Percentiles rank a stretch among this genome's conserved stretches.
phyloP scores from a whole-genome alignment of 768 basidiomycete genomes.

The Mycena indigotica region DNA sequence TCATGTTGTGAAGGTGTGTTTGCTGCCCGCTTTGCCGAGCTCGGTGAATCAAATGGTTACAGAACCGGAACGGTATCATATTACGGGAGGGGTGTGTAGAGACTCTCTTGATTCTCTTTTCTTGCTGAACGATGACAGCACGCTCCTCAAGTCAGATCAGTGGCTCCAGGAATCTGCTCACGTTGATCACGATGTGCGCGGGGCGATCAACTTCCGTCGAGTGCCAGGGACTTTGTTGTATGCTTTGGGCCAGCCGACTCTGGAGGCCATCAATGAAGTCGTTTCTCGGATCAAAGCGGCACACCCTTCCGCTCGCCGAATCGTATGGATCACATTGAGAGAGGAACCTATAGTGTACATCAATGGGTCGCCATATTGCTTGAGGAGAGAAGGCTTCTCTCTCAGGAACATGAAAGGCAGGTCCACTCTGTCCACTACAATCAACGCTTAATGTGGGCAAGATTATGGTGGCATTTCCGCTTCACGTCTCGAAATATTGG shows the following conservation, averaged over 20 bases:
- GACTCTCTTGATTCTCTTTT: background rate
- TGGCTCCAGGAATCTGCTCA: slow-evolving; percentile 78
- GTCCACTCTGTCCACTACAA: background rate
- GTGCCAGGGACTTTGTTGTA: slow-evolving; percentile 82
- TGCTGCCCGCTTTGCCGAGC: background rate
- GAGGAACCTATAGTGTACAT: slow-evolving; percentile 92
- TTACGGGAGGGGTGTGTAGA: slow-evolving; percentile 72
- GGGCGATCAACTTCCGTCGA: slow-evolving; percentile 94
- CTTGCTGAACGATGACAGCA: slow-evolving; percentile 43
- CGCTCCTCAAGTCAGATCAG: slow-evolving; percentile 89
- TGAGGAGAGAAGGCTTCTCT: slow-evolving; percentile 82
- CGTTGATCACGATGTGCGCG: slow-evolving; percentile 72
- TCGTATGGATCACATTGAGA: slow-evolving; percentile 92
- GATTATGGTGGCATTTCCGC: slow-evolving; percentile 97
- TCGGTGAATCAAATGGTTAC: slow-evolving; percentile 3
- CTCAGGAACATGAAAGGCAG: slow-evolving; percentile 92
- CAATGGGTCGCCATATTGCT: slow-evolving; percentile 90
- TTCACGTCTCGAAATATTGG: slow-evolving; percentile 83
- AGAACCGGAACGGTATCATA: slow-evolving; percentile 94
- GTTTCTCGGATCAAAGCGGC: slow-evolving; percentile 61
- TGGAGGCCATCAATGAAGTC: slow-evolving; percentile 84
- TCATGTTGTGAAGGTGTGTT: slow-evolving; percentile 81
- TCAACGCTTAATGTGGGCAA: slow-evolving; percentile 26
- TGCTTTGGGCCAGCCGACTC: slow-evolving; percentile 90
- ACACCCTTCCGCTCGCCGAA: slow-evolving; percentile 60